phyloP scores from a whole-genome alignment of 108 stramenopile genomes.

The Skeletonema potamos region DNA sequence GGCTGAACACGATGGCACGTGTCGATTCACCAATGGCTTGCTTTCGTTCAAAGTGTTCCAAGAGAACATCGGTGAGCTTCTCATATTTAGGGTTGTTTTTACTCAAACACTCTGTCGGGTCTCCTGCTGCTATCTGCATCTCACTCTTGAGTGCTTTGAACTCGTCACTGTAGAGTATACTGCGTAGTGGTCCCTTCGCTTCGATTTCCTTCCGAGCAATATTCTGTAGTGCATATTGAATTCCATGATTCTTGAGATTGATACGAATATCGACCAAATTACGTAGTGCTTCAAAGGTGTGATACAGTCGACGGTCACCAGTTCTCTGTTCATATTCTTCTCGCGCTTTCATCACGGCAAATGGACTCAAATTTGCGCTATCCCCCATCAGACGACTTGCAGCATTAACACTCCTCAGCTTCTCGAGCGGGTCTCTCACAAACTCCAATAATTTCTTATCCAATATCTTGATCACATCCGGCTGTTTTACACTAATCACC shows the following conservation, averaged over 20 bases:
- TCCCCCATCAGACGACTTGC: constrained; percentile 29
- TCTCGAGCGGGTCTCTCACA: constrained; percentile 50
- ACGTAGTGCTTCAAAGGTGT: constrained; percentile 48
- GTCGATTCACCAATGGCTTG: constrained; percentile 48
- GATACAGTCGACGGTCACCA: constrained; percentile 40
- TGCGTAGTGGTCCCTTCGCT: constrained; percentile 1
- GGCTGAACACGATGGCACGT: constrained; percentile 89
- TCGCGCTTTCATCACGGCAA: constrained; percentile 39
- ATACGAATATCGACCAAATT: constrained; percentile 49
- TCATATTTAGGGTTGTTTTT: constrained; percentile 78
- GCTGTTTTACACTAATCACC: constrained; percentile 58
- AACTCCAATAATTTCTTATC: constrained; percentile 56
- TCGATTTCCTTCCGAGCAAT: constrained; percentile 29
- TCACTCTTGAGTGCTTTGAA: constrained; percentile 46
- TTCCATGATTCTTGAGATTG: constrained; percentile 49
- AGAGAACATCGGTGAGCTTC: constrained; percentile 75
- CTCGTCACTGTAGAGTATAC: not conserved
- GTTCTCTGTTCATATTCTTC: constrained; percentile 42
- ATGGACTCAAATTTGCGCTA: constrained; percentile 50
- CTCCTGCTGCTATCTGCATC: constrained; percentile 45
- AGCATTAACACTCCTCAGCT: constrained; percentile 41
- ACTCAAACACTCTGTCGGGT: constrained; percentile 3
- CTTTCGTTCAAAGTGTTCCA: constrained; percentile 77
- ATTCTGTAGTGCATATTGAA: constrained; percentile 44
- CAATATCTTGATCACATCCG: constrained; percentile 39